Percentiles rank a stretch among this genome's conserved stretches.
Conservation (phyloP, 2,329 filamentous ascomycete species). For the Cladosporium velox region DNA sequence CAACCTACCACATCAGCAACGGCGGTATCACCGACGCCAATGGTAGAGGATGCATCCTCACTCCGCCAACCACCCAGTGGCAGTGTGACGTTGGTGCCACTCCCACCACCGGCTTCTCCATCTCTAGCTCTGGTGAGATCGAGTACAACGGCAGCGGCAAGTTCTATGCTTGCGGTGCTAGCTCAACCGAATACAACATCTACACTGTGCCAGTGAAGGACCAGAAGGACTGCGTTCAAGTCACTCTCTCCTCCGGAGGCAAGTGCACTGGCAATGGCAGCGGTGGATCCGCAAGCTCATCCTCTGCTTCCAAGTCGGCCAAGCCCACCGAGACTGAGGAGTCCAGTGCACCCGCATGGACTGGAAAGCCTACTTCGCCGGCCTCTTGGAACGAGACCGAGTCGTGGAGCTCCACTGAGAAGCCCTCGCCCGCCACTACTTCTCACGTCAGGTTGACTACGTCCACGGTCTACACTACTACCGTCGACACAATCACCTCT, state of each 20-base stretch:
- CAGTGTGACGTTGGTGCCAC: slow-evolving; percentile 61
- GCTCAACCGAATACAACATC: slow-evolving; percentile 45
- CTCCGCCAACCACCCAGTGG: slow-evolving; percentile 59
- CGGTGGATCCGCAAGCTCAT: background rate
- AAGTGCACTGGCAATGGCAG: slow-evolving; percentile 24
- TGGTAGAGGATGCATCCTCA: slow-evolving; percentile 64
- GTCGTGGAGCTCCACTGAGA: background rate
- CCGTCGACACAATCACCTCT: slow-evolving; percentile 40
- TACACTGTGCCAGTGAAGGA: slow-evolving; percentile 27
- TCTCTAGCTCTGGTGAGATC: slow-evolving; percentile 54
- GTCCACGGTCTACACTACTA: slow-evolving; percentile 26
- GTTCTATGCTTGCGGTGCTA: slow-evolving; percentile 65
- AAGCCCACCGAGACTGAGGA: background rate
- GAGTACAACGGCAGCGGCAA: slow-evolving; percentile 52
- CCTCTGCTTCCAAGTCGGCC: slow-evolving; percentile 2
- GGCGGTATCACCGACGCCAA: slow-evolving; percentile 55
- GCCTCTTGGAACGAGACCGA: background rate
- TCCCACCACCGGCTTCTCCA: slow-evolving; percentile 58
- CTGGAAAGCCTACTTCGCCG: background rate
- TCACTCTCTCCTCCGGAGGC: slow-evolving; percentile 28
- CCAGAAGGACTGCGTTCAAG: slow-evolving; percentile 26
- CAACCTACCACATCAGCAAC: slow-evolving; percentile 56
- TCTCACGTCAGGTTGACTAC: slow-evolving; percentile 19
- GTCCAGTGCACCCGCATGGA: slow-evolving; percentile 5
- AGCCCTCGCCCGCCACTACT: slow-evolving; percentile 3